A percentile compares a stretch with the other conserved stretches of the same genome.
Conservation (phyloP, 2,329 filamentous ascomycete species). For the Penicillium expansum region DNA sequence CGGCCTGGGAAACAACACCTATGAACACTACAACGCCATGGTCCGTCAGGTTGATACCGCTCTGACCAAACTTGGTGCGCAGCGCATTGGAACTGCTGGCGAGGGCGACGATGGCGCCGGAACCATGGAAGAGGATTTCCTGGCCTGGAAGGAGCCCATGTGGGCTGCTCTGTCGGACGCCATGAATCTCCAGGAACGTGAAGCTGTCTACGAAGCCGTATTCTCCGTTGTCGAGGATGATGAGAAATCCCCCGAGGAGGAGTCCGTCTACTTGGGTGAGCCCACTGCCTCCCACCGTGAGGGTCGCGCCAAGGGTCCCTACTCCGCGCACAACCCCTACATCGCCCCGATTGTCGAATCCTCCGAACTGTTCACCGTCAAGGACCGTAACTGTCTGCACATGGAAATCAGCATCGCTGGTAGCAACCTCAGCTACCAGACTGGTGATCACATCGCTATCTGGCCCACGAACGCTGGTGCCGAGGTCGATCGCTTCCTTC, state of each 20-base stretch:
- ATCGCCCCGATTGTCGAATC: constrained; percentile 92
- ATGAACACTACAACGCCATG: constrained; percentile 99
- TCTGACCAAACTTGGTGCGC: constrained; percentile 76
- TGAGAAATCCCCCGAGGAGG: constrained; percentile 68
- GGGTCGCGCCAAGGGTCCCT: constrained; percentile 77
- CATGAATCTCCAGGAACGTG: constrained; percentile 89
- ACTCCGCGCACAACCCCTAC: constrained; percentile 94
- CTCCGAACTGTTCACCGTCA: constrained; percentile 82
- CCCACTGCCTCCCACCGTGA: constrained; percentile 95
- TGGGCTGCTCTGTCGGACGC: constrained; percentile 80
- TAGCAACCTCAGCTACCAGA: constrained; percentile 90
- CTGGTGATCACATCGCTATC: constrained; percentile 92
- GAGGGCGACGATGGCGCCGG: constrained; percentile 97
- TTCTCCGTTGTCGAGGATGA: constrained; percentile 79
- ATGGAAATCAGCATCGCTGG: constrained; percentile 89
- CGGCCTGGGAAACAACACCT: constrained; percentile 97
- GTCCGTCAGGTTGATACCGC: constrained; percentile 85
- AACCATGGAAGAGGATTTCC: constrained; percentile 99
- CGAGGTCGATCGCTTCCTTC: constrained; percentile 87
- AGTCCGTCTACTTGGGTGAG: constrained; percentile 89
- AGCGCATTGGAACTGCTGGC: constrained; percentile 80
- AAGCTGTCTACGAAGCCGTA: constrained; percentile 91
- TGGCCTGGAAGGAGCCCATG: constrained; percentile 99
- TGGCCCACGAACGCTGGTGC: constrained; percentile 95
- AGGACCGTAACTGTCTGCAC: constrained; percentile 92